phyloP scores from a whole-genome alignment of 2,329 filamentous ascomycete species.

The Endothia cerciana region DNA sequence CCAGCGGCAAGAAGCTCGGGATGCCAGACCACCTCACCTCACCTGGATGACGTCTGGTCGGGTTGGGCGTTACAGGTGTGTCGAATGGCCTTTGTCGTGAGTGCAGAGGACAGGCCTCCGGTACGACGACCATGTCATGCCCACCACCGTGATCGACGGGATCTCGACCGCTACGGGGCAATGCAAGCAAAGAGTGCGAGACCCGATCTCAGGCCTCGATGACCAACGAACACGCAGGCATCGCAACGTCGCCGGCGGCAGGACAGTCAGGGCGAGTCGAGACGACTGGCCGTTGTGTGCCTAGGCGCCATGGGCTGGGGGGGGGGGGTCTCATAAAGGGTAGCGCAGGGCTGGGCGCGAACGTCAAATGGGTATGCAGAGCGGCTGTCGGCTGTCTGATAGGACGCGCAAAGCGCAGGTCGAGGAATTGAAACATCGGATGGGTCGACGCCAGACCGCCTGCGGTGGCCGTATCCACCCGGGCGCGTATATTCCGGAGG shows the following conservation, averaged over 20 bases:
- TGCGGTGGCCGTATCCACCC: neutral
- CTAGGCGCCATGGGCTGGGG: constrained; percentile 20
- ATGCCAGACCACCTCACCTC: neutral
- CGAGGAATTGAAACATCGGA: neutral
- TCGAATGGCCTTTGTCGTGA: constrained; percentile 15
- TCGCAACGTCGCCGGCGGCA: constrained; percentile 20
- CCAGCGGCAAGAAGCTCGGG: constrained; percentile 4
- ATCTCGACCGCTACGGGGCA: neutral
- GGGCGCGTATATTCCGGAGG: constrained; percentile 1
- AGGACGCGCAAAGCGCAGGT: neutral
- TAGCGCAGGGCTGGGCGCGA: neutral
- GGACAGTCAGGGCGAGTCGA: constrained; percentile 26
- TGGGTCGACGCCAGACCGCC: neutral
- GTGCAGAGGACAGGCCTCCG: constrained; percentile 18
- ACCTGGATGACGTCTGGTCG: constrained; percentile 22
- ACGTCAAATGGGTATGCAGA: no score
- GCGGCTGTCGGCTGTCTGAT: neutral
- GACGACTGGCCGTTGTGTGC: constrained; percentile 25
- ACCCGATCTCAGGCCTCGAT: constrained; percentile 12
- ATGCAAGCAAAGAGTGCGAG: constrained; percentile 18
- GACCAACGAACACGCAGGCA: constrained; percentile 16
- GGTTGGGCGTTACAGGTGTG: constrained; percentile 1
- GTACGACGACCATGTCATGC: constrained; percentile 14
- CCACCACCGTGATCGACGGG: constrained; percentile 3
- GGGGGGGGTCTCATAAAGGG: neutral